These are phyloP conservation scores for Ogataea degrootiae DNA, from an alignment of 805 yeast species.

Conservation along the genomic window DNA sequence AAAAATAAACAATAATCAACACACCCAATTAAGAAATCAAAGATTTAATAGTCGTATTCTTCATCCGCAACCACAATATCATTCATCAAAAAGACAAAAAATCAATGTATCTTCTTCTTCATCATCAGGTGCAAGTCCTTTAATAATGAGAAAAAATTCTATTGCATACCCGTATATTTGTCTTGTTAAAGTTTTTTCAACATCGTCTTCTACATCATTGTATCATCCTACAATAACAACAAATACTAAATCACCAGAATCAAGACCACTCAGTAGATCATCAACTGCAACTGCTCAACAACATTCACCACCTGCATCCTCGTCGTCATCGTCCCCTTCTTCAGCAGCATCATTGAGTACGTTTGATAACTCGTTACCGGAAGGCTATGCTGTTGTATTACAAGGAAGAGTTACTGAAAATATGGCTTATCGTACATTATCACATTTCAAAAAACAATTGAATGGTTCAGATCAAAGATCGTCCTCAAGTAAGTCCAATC, in stretches of 20 bases:
- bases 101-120: neutral
- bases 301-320: neutral
- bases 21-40: neutral
- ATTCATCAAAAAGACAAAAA: neutral
- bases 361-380: constrained; percentile 20
- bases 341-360: neutral
- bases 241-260: neutral
- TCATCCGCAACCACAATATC: neutral
- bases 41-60: no score
- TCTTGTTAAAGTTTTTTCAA: constrained; percentile 15
- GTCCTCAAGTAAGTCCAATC: neutral
- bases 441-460: neutral
- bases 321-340: neutral
- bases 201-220: neutral
- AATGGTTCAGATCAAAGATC: no score
- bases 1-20: neutral
- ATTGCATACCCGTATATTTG: constrained; percentile 29
- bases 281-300: neutral
- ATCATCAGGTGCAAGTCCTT: neutral
- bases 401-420: constrained; percentile 39
- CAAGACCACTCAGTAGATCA: neutral
- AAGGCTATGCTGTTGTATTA: constrained; percentile 35
- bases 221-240: neutral
- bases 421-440: constrained; percentile 30
- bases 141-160: constrained; percentile 15